These are phyloP conservation scores for Crinitomyces ghanaensis DNA, from an alignment of 805 yeast genomes.

Conservation along the genomic window DNA sequence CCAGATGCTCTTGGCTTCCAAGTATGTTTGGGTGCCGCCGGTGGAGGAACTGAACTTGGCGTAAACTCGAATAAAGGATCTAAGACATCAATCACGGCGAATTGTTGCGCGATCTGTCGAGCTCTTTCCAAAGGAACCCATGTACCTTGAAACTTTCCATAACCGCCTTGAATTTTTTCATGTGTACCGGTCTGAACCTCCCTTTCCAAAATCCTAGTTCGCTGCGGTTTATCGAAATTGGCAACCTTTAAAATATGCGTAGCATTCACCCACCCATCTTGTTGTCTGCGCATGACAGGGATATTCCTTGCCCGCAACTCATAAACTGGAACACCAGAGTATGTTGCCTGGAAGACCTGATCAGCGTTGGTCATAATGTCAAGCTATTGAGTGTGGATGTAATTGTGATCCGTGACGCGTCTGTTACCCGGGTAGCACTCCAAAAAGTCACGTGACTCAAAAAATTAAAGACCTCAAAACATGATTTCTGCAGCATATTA, in stretches of 20 bases:
- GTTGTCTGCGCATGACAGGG: constrained; percentile 78
- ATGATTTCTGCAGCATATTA: too few species aligned
- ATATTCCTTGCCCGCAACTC: constrained; percentile 53
- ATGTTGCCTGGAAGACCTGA: constrained; percentile 32
- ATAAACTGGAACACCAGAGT: constrained; percentile 35
- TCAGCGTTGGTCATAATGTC: constrained; percentile 5
- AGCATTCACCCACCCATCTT: constrained; percentile 95
- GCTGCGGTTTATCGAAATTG: constrained; percentile 83
- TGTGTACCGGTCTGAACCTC: constrained; percentile 87
- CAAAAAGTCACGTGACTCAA: too few species aligned
- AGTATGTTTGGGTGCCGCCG: constrained; percentile 45
- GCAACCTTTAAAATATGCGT: constrained; percentile 92
- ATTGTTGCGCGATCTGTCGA: constrained; percentile 49
- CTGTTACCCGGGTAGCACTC: neutral
- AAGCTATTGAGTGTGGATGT: neutral
- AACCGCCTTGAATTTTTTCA: constrained; percentile 95
- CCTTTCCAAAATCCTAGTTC: constrained; percentile 83
- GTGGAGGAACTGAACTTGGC: constrained; percentile 37
- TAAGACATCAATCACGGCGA: constrained; percentile 50
- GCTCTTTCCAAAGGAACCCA: constrained; percentile 88
- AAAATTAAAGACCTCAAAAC: too few species aligned
- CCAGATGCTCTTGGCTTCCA: constrained; percentile 21
- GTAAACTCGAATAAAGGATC: constrained; percentile 55
- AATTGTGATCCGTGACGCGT: neutral
- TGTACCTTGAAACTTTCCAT: constrained; percentile 93